A percentile compares a stretch with the other conserved stretches of the same genome.
Evolutionary conservation across 2,329 filamentous ascomycete genomes (phyloP).

Genomic region (Ceratocystis eucalypticola): DNA sequence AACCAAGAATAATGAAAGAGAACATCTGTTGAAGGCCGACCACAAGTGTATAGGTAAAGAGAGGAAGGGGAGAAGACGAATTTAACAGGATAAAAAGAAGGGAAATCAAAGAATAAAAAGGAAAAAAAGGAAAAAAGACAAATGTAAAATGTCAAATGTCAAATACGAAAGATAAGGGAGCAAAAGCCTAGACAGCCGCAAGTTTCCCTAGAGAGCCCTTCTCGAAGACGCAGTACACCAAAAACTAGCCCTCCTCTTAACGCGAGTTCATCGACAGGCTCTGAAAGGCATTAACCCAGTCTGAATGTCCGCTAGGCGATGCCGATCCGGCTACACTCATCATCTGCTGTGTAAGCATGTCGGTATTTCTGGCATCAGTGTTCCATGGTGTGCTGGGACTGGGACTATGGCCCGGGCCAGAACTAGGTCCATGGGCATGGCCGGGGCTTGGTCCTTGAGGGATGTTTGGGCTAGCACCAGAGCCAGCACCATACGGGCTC

Average conservation of each 20-base stretch:
- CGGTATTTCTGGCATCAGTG: background rate
- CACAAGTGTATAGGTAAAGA: background rate
- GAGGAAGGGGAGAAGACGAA: background rate
- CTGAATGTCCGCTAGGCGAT: constrained; percentile 31
- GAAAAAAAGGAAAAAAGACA: constrained; percentile 14
- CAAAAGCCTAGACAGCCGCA: background rate
- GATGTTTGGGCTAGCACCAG: background rate
- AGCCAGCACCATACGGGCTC: constrained; percentile 14
- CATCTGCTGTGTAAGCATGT: constrained; percentile 14
- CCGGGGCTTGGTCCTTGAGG: background rate
- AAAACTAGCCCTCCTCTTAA: constrained; percentile 24
- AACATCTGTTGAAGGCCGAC: background rate
- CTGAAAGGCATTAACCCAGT: constrained; percentile 54
- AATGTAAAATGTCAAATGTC: constrained; percentile 5
- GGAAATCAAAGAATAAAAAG: constrained; percentile 13
- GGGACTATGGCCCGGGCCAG: background rate
- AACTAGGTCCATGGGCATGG: background rate
- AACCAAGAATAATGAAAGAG: constrained; percentile 9
- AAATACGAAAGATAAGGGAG: constrained; percentile 3
- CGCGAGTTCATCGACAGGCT: constrained; percentile 57
- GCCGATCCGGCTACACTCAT: constrained; percentile 4
- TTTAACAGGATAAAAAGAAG: background rate
- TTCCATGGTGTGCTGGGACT: constrained; percentile 9
- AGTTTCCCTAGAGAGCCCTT: background rate
- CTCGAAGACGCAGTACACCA: background rate